phyloP scores from a whole-genome alignment of 352 stramenopile species.

The Pythium brassicae region DNA sequence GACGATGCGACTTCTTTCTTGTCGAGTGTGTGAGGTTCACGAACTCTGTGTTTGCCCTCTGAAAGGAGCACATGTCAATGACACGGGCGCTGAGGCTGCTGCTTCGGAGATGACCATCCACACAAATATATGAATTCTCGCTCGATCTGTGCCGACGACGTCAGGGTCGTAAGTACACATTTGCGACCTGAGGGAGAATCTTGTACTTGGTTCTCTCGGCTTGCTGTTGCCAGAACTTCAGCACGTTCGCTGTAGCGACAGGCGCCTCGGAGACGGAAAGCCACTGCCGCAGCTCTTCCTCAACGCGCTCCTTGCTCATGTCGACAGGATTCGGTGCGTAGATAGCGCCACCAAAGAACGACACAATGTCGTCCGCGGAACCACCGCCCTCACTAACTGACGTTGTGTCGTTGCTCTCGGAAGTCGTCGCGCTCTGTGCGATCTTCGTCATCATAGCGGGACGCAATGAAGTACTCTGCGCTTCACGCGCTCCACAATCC shows the following conservation, averaged over 20 bases:
- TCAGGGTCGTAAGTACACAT: conserved; percentile 4
- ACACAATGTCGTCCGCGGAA: not conserved
- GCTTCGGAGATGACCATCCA: conserved; percentile 4
- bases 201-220: not conserved
- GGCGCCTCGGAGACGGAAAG: not conserved
- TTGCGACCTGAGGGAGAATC: conserved; percentile 9
- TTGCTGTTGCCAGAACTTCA: not conserved
- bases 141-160: conserved; percentile 13
- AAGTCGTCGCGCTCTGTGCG: not conserved
- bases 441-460: not conserved
- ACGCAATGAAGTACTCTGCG: not conserved
- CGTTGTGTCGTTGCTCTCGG: not conserved
- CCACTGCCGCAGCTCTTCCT: not conserved
- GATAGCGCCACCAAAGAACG: not conserved
- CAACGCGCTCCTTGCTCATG: not conserved
- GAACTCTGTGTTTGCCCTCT: too few relatives aligned
- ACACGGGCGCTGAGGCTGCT: too few relatives aligned
- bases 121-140: conserved; percentile 10
- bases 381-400: not conserved
- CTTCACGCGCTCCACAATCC: not conserved
- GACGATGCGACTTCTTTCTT: too few relatives aligned
- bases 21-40: too few relatives aligned
- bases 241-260: not conserved
- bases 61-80: too few relatives aligned
- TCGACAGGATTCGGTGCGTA: not conserved